Conservation (phyloP, 2,329 filamentous ascomycete genomes). For the Cladosporium velox region DNA sequence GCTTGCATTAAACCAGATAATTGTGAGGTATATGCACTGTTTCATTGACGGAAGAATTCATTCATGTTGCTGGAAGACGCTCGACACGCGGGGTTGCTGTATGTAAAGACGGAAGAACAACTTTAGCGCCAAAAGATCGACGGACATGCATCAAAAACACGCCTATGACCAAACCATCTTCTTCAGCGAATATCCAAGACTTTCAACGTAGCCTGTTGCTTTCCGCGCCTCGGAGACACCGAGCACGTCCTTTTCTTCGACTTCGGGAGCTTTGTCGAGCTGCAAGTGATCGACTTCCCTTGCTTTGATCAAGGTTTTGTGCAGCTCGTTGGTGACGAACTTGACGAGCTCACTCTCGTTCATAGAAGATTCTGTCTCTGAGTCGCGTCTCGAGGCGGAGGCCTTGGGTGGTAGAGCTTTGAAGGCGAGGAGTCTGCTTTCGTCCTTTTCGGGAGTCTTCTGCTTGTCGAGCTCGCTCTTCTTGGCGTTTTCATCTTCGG, state of each 20-base stretch:
- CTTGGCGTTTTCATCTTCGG: slow-evolving; percentile 31
- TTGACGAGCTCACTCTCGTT: slow-evolving; percentile 59
- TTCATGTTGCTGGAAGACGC: not conserved
- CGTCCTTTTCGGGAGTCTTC: slow-evolving; percentile 27
- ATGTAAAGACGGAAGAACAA: not conserved
- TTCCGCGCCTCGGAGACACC: slow-evolving; percentile 80
- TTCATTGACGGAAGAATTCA: slow-evolving; percentile 10
- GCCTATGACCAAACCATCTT: slow-evolving; percentile 79
- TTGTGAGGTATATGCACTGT: not conserved
- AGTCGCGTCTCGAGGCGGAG: slow-evolving; percentile 37
- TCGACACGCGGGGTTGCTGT: slow-evolving; percentile 12
- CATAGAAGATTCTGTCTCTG: slow-evolving; percentile 22
- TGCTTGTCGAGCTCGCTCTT: slow-evolving; percentile 33
- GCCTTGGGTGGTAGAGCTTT: slow-evolving; percentile 56
- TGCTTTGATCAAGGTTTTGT: slow-evolving; percentile 53
- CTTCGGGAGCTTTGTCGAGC: slow-evolving; percentile 30
- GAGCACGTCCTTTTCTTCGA: slow-evolving; percentile 72
- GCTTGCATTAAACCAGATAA: not conserved
- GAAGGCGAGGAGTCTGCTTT: slow-evolving; percentile 52
- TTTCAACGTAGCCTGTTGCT: slow-evolving; percentile 82
- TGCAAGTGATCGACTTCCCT: slow-evolving; percentile 31
- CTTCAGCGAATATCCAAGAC: slow-evolving; percentile 86
- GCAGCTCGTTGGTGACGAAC: slow-evolving; percentile 74
- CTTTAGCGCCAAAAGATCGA: not conserved
- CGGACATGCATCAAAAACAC: not conserved